Conservation (phyloP, 306 rosid genomes). For the Datisca glomerata region DNA sequence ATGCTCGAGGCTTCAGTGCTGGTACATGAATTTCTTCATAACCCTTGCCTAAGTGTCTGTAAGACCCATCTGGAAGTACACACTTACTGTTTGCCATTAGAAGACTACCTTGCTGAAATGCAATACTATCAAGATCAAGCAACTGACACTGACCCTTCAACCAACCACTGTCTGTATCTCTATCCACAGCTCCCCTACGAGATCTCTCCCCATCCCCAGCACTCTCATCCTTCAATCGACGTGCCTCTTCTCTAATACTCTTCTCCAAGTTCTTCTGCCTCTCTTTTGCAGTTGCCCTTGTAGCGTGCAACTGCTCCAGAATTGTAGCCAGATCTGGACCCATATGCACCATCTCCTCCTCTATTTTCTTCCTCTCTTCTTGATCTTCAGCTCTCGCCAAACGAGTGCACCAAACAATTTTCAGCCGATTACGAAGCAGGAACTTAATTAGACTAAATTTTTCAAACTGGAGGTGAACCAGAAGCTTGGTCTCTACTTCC, state of each 20-base stretch:
- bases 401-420: conserved; percentile 89
- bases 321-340: conserved; percentile 66
- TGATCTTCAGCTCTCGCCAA: conserved; percentile 80
- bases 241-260: conserved; percentile 87
- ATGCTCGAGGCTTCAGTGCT: conserved; percentile 55
- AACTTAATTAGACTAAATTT: conserved; percentile 70
- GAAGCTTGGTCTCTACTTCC: conserved; percentile 62
- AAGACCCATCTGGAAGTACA: conserved; percentile 73
- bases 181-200: conserved; percentile 55
- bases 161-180: conserved; percentile 78
- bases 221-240: conserved; percentile 71
- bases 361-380: conserved; percentile 67
- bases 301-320: conserved; percentile 82
- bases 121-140: conserved; percentile 78
- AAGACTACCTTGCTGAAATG: conserved; percentile 57
- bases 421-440: conserved; percentile 53
- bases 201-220: conserved; percentile 58
- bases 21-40: conserved; percentile 94
- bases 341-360: conserved; percentile 74
- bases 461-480: conserved; percentile 54
- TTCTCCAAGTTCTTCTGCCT: conserved; percentile 85
- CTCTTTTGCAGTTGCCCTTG: conserved; percentile 84
- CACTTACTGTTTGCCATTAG: conserved; percentile 65
- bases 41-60: conserved; percentile 60
- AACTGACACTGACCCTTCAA: conserved; percentile 61